Evolutionary conservation across 164 flowering plant species (phyloP).

Genomic region (Nymphaea colorata): DNA sequence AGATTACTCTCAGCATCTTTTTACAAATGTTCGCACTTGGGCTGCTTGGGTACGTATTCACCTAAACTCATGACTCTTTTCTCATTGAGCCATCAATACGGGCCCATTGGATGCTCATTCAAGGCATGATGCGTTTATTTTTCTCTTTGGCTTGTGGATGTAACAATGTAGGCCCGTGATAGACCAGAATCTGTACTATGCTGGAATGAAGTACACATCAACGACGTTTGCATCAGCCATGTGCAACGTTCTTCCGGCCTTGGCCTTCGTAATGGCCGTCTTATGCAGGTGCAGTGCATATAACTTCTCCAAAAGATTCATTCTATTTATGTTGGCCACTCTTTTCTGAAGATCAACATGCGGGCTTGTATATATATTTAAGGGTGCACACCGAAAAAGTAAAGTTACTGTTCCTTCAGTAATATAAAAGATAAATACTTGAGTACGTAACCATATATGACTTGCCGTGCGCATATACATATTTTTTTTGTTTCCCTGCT

Average conservation of each 20-base stretch:
- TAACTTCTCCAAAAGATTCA: not conserved
- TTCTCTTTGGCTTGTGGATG: not conserved
- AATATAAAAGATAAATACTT: no score
- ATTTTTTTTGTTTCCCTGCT: no score
- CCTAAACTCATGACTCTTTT: no score
- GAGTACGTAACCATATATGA: no score
- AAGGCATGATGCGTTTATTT: no score
- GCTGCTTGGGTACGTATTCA: slow-evolving; percentile 51
- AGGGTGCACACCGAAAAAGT: no score
- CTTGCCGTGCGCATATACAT: no score
- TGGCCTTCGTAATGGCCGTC: slow-evolving; percentile 80
- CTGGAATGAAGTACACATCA: slow-evolving; percentile 64
- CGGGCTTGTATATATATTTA: no score
- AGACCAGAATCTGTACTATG: slow-evolving; percentile 71
- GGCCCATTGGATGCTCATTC: not conserved
- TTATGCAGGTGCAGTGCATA: slow-evolving; percentile 42
- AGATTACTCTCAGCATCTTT: slow-evolving; percentile 54
- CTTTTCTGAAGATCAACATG: no score
- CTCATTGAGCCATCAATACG: no score
- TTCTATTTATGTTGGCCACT: not conserved
- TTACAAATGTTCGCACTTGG: slow-evolving; percentile 55
- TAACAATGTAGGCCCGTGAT: slow-evolving; percentile 55
- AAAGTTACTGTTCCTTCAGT: no score
- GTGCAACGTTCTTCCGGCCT: slow-evolving; percentile 60
- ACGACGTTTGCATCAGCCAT: slow-evolving; percentile 69